Evolutionary conservation across 1,284 basidiomycete species (phyloP), one percentile per base, ranked within the genome.

Genomic region (Golubevia pallescens): DNA sequence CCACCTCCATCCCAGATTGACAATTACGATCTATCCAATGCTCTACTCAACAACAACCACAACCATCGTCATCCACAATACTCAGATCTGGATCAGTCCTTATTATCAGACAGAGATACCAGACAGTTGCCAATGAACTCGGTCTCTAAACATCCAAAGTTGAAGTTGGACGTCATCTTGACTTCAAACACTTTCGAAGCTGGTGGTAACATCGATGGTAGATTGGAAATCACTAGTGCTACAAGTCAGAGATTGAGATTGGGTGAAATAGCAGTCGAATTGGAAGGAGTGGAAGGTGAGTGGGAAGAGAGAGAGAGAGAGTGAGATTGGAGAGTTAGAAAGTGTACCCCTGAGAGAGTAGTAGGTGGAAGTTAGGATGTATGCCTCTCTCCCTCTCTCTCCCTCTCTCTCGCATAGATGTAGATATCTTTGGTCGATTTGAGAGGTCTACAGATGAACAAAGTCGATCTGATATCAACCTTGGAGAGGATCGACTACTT

Each of bases 91-190:
- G 73, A 68, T 21, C 62, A 65, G 10, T 23, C 60, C 42, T 28
- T 28, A 28, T 28, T 28, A 28, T 66, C 67, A 52, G 62, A 63
- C 4, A 62, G 66, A 16, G 75, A 73, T 53, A 62, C 67, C 52
- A 67, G 61, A 13, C 69, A 67, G 48, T 64, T 68, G 23, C 75
- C 71, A 56, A 75, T 80, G 73, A 77, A 79, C 58, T 68, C 75
- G 60, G 75, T 80, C 20, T 67, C 68, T 52, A 80, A 80, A 57
- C 79, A 81, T 65, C 77, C 77, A 58, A 81, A 81, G 59, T 64
- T 81, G 64, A 73, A 74, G 57, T 67, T 81, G 52, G 68, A 73
- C 38, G 61, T 81, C 14, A 32, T 74, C 6, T 77, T 80, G 38
- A 60, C 53, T 23, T 74, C 68, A 62, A 73, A 62, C 64, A 60